Percentiles rank a stretch among this genome's conserved stretches.
Conservation (phyloP, 83 land plant genomes). For the Larix sibirica region DNA sequence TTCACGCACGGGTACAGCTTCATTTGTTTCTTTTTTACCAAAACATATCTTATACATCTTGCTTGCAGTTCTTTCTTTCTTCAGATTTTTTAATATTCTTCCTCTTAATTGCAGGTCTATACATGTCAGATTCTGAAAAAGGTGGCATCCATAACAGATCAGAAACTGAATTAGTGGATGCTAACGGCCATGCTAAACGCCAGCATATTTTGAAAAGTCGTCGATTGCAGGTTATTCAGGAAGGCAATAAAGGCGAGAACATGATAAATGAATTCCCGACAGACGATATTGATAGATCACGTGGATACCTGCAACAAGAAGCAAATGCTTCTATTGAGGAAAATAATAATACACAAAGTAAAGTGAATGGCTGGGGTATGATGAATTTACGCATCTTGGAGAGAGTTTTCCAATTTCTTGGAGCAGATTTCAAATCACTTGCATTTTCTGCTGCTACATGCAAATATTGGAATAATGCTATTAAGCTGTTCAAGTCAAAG, state of each 20-base stretch:
- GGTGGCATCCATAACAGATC: not conserved
- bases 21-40: not conserved
- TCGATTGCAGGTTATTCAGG: constrained; percentile 24
- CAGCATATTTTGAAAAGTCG: constrained; percentile 32
- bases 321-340: constrained; percentile 16
- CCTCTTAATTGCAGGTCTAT: not conserved
- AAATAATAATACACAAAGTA: constrained; percentile 16
- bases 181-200: not conserved
- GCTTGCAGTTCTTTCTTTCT: not conserved
- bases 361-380: constrained; percentile 49
- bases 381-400: constrained; percentile 44
- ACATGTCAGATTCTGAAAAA: not conserved
- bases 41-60: not conserved
- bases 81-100: not conserved
- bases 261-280: constrained; percentile 20
- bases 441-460: constrained; percentile 73
- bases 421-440: constrained; percentile 69
- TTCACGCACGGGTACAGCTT: not conserved
- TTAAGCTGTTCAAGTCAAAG: constrained; percentile 39
- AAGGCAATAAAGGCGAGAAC: constrained; percentile 37
- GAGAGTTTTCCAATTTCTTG: constrained; percentile 64
- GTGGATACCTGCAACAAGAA: constrained; percentile 53
- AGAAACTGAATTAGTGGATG: too few relatives aligned
- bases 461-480: constrained; percentile 68
- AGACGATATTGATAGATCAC: constrained; percentile 25